Evolutionary conservation across 768 basidiomycete genomes (phyloP), one percentile per base, ranked within the genome.

Genomic region (Xerocomus potaroensis): DNA sequence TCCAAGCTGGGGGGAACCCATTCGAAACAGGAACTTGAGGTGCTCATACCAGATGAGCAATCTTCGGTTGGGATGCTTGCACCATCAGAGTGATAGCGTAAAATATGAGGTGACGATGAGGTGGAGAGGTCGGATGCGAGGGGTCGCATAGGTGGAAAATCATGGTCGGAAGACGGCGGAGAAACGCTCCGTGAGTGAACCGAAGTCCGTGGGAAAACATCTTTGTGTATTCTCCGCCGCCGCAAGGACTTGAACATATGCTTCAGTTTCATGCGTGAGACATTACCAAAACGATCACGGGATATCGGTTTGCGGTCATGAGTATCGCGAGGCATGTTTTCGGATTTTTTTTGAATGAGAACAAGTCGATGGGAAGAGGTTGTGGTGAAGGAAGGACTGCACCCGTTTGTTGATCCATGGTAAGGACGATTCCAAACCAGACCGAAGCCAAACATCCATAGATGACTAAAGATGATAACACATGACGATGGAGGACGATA

Each of bases 221-320:
- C 30, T 34, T 32, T 47, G 33, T 41, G 47, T 35, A 53, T 35
- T 43, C 47, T 43, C 26, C 48, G 35, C 22, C 31, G 42, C 22
- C 59, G 53, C 37, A 63, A 42, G 29, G 53, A 55, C 41, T 58
- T 58, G 56, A 62, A 44, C 24, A 63, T 47, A 8, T 53, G 47
- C 9, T 30, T 45, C 10, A 63, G 34, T 49, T 56, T 62, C 5
- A 50, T 43, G 21, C 48, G 51, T 5, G 61, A 45, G 22, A 49
- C 47, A 24, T 61, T 59, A n/a, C 47, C 41, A 42, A 58, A 41
- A 22, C 53, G 53, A 36, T 38, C 49, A 22, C 45, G 41, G 30
- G 43, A 16, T 0, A 45, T 43, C 22, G 24, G 22, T 35, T 53
- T 61, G 46, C 39, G 48, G 8, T 45, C 43, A 22, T 37, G 40